Base-by-base conservation (phyloP, 2,329 filamentous ascomycete genomes). In the Ophiosphaerella herpotricha region DNA sequence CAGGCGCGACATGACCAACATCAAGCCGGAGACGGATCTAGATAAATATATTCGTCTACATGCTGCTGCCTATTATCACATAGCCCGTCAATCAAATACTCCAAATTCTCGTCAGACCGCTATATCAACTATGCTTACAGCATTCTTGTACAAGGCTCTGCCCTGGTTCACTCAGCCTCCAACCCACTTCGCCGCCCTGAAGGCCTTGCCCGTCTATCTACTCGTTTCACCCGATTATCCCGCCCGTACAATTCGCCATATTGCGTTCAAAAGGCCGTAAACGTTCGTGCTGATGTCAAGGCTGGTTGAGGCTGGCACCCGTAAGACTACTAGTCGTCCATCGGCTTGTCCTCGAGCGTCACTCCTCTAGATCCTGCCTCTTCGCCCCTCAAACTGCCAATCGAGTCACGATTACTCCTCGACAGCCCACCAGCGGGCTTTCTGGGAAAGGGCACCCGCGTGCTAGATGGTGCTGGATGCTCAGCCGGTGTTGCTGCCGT, bases 311-410 rank as follows among this genome's bases (percentile, higher is more conserved):
- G 39, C 39, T 48, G 32, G 24, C 34, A 33, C 45, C 48, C 38
- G 45, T 38, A 55, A 40, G 43, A 61, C 67, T 54, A 67, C 62
- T 69, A 89, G 73, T 90, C 86, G 74, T 90, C 86, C 86, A 91
- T 90, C n/a, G 88, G 85, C 73, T 83, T 86, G 70, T 91, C 88
- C 64, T 85, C 84, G 64, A 91, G 77, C 59, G 85, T 86, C 36
- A 91, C 87, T 6, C 86, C 84, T 43, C 76, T 72, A 39, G 66
- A 61, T 46, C 70, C 70, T 41, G 56, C 49, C 5, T 73, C 74
- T 61, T 85, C 84, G 63, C 49, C 51, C 71, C 67, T 71, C 61
- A 75, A 56, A 38, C 73, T 75, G 23, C 72, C 68, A 14, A 66
- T 68, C 23, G 74, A 75, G 55, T 74, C 73, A 32, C 71, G 62